These are phyloP conservation scores for Mycena galopus DNA, from an alignment of 768 basidiomycete genomes.

Conservation along the genomic window DNA sequence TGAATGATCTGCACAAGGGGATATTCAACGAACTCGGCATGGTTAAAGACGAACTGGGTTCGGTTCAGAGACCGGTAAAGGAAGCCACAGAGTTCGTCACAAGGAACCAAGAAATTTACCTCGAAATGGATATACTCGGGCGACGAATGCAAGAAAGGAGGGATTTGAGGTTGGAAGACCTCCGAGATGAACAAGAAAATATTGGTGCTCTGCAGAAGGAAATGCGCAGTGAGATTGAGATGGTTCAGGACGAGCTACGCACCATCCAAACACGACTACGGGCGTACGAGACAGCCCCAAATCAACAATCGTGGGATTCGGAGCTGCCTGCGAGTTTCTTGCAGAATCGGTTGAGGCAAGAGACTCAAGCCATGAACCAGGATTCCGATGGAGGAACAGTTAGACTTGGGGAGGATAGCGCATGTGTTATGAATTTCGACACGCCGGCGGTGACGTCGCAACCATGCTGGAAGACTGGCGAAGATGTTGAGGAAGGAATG, in stretches of 20 bases:
- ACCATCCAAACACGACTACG: conserved; percentile 13
- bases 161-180: not conserved
- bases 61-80: not conserved
- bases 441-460: too few relatives aligned
- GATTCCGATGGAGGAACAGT: not conserved
- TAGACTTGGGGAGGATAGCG: too few relatives aligned
- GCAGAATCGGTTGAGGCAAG: not conserved
- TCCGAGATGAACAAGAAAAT: not conserved
- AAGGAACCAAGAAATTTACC: not conserved
- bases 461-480: too few relatives aligned
- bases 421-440: too few relatives aligned
- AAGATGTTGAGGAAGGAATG: too few relatives aligned
- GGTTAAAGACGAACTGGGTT: not conserved
- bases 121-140: not conserved
- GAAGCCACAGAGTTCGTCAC: not conserved
- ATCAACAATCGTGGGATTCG: not conserved
- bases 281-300: not conserved
- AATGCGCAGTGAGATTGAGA: not conserved
- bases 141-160: not conserved
- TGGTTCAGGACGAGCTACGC: conserved; percentile 12
- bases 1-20: not conserved
- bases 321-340: not conserved
- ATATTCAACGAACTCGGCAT: not conserved
- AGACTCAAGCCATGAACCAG: not conserved
- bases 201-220: not conserved